Base-by-base conservation (phyloP, 2,329 filamentous ascomycete genomes). In the Fusarium sp. region DNA sequence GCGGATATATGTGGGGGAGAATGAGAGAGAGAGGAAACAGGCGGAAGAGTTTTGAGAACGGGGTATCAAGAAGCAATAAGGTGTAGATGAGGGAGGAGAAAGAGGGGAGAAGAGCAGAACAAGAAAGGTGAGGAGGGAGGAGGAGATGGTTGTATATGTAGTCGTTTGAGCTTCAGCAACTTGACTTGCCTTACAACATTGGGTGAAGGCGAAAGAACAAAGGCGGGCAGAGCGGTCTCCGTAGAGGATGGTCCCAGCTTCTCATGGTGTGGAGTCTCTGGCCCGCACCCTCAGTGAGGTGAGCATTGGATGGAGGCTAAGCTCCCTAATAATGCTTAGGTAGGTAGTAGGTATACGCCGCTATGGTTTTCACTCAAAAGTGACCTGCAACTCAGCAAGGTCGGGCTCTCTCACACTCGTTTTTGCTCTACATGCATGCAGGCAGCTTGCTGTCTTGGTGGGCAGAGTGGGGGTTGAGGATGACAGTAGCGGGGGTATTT, bases 41-140 rank as follows among this genome's bases (percentile, higher is more conserved):
- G 63, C 66, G 66, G 63, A 60, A 67, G 55, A 65, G 66, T 55
- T 58, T 54, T 62, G 49, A 48, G 55, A 66, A 58, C 57, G 57
- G 74, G 76, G 76, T 78, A 78, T 78, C 76, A 78, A 74, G 73
- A 78, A 75, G 73, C 74, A 76, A 75, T 63, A 70, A 72, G 56
- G 64, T 76, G 67, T 67, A 72, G 64, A 69, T 76, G 70, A 65
- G 61, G 69, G 70, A 66, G 58, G 61, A 72, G 65, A 69, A 61
- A 73, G 73, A 72, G 73, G 66, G 67, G 74, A 74, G 73, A 66
- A 67, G 69, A 70, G 56, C 69, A 72, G 66, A 70, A 71, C 62
- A 66, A 66, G 66, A 65, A 59, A 61, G 44, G 31, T 69, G 69
- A 65, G 69, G 49, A 37, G 60, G 62, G 65, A 67, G 72, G 75